These are phyloP conservation scores for Mycothermus thermophilus DNA, from an alignment of 495 filamentous ascomycete species.

Conservation along the genomic window DNA sequence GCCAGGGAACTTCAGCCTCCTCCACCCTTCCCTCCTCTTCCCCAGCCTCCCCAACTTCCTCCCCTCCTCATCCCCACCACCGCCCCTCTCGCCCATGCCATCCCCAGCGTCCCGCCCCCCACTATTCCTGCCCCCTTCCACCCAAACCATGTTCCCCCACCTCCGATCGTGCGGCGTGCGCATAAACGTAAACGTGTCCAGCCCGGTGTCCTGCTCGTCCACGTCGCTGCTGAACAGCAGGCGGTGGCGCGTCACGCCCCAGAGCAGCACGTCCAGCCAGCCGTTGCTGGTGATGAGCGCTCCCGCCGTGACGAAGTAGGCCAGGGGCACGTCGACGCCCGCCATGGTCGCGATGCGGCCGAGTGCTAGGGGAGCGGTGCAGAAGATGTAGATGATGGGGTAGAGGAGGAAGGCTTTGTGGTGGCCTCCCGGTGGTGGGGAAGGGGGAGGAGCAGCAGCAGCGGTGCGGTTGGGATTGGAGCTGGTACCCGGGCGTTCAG, in stretches of 20 bases:
- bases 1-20: too few relatives aligned
- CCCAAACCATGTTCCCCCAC: constrained; percentile 34
- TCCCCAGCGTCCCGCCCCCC: background rate
- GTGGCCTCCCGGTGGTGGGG: too few relatives aligned
- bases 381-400: constrained; percentile 56
- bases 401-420: constrained; percentile 62
- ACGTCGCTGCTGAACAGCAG: constrained; percentile 33
- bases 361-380: constrained; percentile 56
- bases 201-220: constrained; percentile 26
- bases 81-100: background rate
- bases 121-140: constrained; percentile 19
- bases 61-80: background rate
- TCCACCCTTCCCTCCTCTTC: background rate
- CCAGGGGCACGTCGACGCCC: constrained; percentile 36
- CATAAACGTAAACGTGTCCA: constrained; percentile 38
- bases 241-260: constrained; percentile 50
- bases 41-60: background rate
- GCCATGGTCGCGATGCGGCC: constrained; percentile 54
- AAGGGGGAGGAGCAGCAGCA: too few relatives aligned
- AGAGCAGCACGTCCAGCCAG: constrained; percentile 59
- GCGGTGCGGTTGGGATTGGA: background rate
- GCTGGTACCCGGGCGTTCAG: background rate
- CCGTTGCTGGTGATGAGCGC: constrained; percentile 60
- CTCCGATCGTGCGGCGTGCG: constrained; percentile 23
- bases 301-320: constrained; percentile 57